These are phyloP conservation scores for Deinandra increscens DNA, from an alignment of 129 eudicot species.

Conservation along the genomic window DNA sequence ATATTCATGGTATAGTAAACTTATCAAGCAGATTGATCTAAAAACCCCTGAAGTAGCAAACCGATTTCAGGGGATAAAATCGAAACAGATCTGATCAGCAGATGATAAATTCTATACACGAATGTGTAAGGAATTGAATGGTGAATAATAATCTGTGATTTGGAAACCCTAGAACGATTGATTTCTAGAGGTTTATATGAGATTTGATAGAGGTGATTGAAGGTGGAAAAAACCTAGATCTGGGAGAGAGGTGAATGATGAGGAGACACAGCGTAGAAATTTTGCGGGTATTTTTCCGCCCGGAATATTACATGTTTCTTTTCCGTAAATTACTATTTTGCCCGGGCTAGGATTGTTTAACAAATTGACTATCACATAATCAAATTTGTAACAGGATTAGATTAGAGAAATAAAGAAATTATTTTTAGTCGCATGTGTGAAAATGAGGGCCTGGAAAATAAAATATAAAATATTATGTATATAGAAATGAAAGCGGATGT, in stretches of 20 bases:
- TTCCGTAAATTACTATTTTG: too few relatives aligned
- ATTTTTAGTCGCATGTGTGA: too few relatives aligned
- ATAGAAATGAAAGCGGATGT: too few relatives aligned
- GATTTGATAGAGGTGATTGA: too few relatives aligned
- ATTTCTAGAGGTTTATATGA: background rate
- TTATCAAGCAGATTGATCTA: conserved; percentile 1
- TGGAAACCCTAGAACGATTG: conserved; percentile 17
- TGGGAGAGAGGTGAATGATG: conserved; percentile 14
- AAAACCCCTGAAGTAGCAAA: conserved; percentile 18
- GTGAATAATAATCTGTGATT: background rate
- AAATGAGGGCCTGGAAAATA: too few relatives aligned
- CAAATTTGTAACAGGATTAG: too few relatives aligned
- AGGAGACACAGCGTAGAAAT: conserved; percentile 3
- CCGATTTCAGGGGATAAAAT: background rate
- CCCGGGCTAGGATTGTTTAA: too few relatives aligned
- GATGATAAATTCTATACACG: background rate
- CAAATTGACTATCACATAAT: too few relatives aligned
- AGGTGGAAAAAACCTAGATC: conserved; percentile 12
- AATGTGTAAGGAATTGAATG: conserved; percentile 3
- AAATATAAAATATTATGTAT: too few relatives aligned
- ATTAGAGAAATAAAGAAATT: too few relatives aligned
- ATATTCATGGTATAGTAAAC: conserved; percentile 26
- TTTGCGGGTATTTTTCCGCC: conserved; percentile 20
- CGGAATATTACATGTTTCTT: background rate
- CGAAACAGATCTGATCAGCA: background rate